These are phyloP conservation scores for Craterostigma plantagineum DNA, from an alignment of 257 asterid genomes.

Conservation along the genomic window DNA sequence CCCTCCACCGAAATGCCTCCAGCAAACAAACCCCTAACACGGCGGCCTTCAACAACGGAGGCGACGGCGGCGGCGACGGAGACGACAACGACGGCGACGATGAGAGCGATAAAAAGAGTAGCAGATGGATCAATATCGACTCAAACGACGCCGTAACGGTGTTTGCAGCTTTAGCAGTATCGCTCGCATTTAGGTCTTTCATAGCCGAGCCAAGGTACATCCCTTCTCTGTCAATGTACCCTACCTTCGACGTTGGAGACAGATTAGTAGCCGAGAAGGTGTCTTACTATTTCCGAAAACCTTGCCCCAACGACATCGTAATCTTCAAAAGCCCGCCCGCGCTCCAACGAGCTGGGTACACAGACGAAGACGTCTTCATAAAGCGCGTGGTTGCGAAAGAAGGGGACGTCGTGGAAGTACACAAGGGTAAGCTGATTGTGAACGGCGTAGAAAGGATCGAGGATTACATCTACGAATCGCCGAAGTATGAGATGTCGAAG, in stretches of 20 bases:
- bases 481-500: constrained; percentile 73
- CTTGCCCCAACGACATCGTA: constrained; percentile 76
- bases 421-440: constrained; percentile 67
- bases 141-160: constrained; percentile 83
- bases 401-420: constrained; percentile 84
- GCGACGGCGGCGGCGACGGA: constrained; percentile 35
- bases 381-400: constrained; percentile 80
- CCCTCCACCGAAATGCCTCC: constrained; percentile 30
- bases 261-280: constrained; percentile 94
- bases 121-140: constrained; percentile 60
- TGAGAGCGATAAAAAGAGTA: constrained; percentile 22
- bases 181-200: constrained; percentile 76
- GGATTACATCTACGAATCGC: constrained; percentile 58
- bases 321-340: constrained; percentile 88
- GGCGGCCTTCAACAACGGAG: constrained; percentile 17
- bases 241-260: constrained; percentile 90
- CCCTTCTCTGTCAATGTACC: constrained; percentile 91
- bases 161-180: constrained; percentile 54
- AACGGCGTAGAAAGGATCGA: constrained; percentile 69
- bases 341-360: constrained; percentile 88
- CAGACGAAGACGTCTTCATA: constrained; percentile 81
- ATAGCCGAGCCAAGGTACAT: constrained; percentile 92
- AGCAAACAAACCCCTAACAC: constrained; percentile 28
- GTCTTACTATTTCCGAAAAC: constrained; percentile 68
- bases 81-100: constrained; percentile 49